These are phyloP conservation scores for Gossypium schwendimanii DNA, from an alignment of 441 rosid genomes.

Conservation along the genomic window DNA sequence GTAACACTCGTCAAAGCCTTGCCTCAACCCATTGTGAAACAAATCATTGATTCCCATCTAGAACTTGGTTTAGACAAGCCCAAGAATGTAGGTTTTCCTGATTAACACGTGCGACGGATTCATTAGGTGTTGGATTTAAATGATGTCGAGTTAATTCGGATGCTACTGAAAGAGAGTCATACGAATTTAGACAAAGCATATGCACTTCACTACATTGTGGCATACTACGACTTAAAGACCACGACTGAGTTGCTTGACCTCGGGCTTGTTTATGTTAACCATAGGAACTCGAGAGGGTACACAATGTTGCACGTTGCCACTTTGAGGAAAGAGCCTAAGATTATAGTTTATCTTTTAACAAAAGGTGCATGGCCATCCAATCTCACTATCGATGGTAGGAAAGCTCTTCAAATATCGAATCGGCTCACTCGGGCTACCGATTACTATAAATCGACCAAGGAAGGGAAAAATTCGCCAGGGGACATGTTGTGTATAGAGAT, in stretches of 20 bases:
- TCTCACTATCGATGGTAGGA: slow-evolving; percentile 61
- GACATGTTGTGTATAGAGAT: slow-evolving; percentile 73
- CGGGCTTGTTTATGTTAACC: slow-evolving; percentile 64
- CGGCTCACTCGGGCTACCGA: slow-evolving; percentile 54
- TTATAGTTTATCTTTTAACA: slow-evolving; percentile 57
- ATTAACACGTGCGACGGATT: slow-evolving; percentile 53
- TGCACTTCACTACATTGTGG: slow-evolving; percentile 82
- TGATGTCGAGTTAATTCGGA: slow-evolving; percentile 71
- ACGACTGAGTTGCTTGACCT: slow-evolving; percentile 62
- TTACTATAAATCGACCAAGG: slow-evolving; percentile 38
- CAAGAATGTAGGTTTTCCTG: slow-evolving; percentile 26
- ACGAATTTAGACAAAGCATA: slow-evolving; percentile 54
- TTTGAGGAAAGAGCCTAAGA: slow-evolving; percentile 67
- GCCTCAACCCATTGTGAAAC: slow-evolving; percentile 42
- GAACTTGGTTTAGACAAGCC: slow-evolving; percentile 33
- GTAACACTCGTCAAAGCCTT: slow-evolving; percentile 56
- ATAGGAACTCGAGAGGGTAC: slow-evolving; percentile 54
- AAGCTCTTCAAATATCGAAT: slow-evolving; percentile 60
- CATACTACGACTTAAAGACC: slow-evolving; percentile 67
- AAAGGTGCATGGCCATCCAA: slow-evolving; percentile 68
- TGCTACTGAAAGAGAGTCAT: slow-evolving; percentile 60
- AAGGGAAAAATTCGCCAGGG: slow-evolving; percentile 48
- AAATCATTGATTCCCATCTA: slow-evolving; percentile 32
- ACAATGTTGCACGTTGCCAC: slow-evolving; percentile 79
- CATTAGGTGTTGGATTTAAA: slow-evolving; percentile 76